Base-by-base conservation (phyloP, 345 rosid genomes). In the Salix dunnii region DNA sequence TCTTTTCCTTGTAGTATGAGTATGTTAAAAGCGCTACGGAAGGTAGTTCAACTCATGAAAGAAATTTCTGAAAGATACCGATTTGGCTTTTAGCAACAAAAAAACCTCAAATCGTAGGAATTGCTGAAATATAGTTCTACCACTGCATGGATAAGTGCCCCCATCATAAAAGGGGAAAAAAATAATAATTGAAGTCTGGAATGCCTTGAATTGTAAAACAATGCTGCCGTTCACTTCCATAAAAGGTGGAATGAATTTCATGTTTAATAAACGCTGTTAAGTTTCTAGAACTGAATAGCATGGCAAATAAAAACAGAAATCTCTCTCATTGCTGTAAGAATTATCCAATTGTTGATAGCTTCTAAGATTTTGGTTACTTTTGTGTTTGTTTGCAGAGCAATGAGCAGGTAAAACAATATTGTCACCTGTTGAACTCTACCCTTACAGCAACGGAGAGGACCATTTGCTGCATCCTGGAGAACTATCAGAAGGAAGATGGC, bases 381-480 rank as follows among this genome's bases (percentile, higher is more conserved):
- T 33, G 4, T 65, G 60, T 23, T 31, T 43, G 53, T 23, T 72
- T 77, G 76, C 91, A 94, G 99, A 85, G 86, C 87, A 90, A 91
- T 68, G 99, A 93, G 78, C 90, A 90, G 85, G 68, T 83, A 2
- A 91, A 91, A 74, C 97, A 91, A 82, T 93, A 90, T 21, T 97
- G 91, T 71, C 98, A 95, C 84, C 68, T 91, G 82, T 81, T 93
- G 84, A 95, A 95, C 84, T 95, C 99, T 2, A 93, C 99, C 23
- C 98, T 95, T 4, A 88, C 99, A 0, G 99, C 98, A 8, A 95
- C 99, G 0, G 97, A 95, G 87, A 95, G 99, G 86, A 93, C 99
- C 28, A 79, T 95, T 23, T 95, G 98, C 85, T 89, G 94, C 86
- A 91, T 95, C 82, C 96, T 95, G 0, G 99, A 95, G 82, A 95